Evolutionary conservation across 1,284 basidiomycete species (phyloP).

Genomic region (Mycena citricolor): DNA sequence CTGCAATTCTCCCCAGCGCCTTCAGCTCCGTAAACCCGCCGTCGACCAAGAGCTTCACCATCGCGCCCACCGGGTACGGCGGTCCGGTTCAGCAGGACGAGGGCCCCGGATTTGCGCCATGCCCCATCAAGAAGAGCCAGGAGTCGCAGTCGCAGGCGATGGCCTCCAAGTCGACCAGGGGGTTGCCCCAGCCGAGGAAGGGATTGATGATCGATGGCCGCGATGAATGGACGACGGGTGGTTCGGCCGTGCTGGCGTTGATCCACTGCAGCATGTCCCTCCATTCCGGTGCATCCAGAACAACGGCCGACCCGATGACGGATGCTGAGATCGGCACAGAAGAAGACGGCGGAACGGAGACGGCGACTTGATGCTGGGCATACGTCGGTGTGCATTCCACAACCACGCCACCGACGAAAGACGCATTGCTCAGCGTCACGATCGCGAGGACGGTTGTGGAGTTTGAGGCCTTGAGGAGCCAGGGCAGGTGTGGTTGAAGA

Average conservation of each 20-base stretch:
- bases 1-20: neutral
- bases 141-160: slow-evolving; percentile 9
- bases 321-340: neutral
- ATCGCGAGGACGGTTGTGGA: slow-evolving; percentile 4
- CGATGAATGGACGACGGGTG: neutral
- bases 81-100: neutral
- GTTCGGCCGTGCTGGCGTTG: neutral
- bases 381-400: slow-evolving; percentile 8
- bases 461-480: slow-evolving; percentile 1
- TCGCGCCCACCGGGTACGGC: slow-evolving; percentile 11
- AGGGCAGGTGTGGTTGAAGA: slow-evolving; percentile 12
- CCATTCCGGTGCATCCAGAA: neutral
- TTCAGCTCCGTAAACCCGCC: slow-evolving; percentile 9
- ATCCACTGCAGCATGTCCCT: slow-evolving; percentile 8
- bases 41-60: slow-evolving; percentile 8
- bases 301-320: neutral
- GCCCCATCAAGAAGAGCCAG: slow-evolving; percentile 9
- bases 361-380: slow-evolving; percentile 1
- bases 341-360: slow-evolving; percentile 2
- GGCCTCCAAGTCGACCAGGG: too few relatives aligned
- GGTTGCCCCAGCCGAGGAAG: slow-evolving; percentile 1
- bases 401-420: neutral
- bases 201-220: too few relatives aligned
- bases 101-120: neutral
- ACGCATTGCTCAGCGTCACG: neutral